Percentiles rank a stretch among this genome's conserved stretches.
Conservation (phyloP, 345 rosid species). For the Nasturtium officinale region DNA sequence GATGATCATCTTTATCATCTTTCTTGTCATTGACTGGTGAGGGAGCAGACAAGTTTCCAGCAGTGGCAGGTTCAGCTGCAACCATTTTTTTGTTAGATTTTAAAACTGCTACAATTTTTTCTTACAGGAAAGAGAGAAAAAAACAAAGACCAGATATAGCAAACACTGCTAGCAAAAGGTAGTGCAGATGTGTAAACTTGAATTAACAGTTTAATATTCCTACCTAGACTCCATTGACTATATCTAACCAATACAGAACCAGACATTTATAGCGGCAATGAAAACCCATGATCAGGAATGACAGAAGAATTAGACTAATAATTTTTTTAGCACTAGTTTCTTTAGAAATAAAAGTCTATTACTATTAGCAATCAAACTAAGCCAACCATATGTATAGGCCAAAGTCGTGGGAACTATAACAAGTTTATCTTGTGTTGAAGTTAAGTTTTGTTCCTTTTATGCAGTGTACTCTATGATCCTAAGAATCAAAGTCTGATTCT, state of each 20-base stretch:
- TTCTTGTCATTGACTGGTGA: constrained; percentile 51
- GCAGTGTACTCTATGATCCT: background rate
- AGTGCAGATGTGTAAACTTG: background rate
- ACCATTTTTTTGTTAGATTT: constrained; percentile 37
- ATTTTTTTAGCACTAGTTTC: no score
- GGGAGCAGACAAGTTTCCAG: constrained; percentile 33
- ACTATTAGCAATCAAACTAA: no score
- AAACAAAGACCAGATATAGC: background rate
- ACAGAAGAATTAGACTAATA: background rate
- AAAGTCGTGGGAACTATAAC: background rate
- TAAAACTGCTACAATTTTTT: background rate
- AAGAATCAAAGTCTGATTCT: background rate
- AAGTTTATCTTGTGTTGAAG: background rate
- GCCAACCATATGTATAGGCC: no score
- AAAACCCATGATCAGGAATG: no score
- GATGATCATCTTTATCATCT: constrained; percentile 68
- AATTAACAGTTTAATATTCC: background rate
- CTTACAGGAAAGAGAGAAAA: background rate
- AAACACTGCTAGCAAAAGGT: background rate
- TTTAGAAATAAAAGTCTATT: background rate
- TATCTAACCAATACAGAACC: background rate
- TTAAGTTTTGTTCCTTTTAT: background rate
- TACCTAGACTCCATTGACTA: constrained; percentile 9
- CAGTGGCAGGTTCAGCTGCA: constrained; percentile 45
- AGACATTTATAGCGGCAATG: no score